Base-by-base conservation (phyloP, 163 green algal species). In the Chlamydomonas reinhardtii region DNA sequence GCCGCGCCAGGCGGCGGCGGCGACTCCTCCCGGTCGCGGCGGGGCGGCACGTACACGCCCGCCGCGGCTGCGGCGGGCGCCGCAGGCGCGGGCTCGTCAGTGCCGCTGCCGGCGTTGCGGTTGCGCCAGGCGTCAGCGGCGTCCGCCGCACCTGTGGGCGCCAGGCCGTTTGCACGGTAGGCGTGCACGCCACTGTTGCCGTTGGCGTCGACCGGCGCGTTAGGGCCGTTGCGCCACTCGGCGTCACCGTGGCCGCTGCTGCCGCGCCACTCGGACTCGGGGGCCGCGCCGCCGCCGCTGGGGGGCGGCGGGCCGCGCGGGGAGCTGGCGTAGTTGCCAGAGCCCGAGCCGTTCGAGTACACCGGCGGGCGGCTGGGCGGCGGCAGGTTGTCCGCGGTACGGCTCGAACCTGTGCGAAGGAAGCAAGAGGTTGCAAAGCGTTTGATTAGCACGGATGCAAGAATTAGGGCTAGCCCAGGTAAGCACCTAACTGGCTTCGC, bases 61-160 rank as follows among this genome's bases (percentile, higher is more conserved):
- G 66, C 37, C 14, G 69, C 70, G 4, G 74, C 43, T 11, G 35
- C 11, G 4, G 62, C 48, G 16, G 39, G 22, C 34, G 68, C 16
- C n/a, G 68, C 29, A 12, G 68, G 16, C 8, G 68, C 29, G 9
- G 39, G 14, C 27, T 35, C 39, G 15, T 70, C 77, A 3, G 39
- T 68, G 12, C 11, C 31, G 4, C 17, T 24, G 22, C 72, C 72
- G 9, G 48, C 48, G 72, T 54, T 35, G 25, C 79, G 79, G 11
- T 24, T 3, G 54, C 79, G 79, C 79, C 79, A 85, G 34, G 68
- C 79, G 8, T 85, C 79, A 11, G 79, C 79, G 11, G 79, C 79
- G 34, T 85, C 79, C 4, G 79, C 79, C 16, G 32, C 79, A 14
- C 79, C 79, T 0, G 79, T 85, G 6, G 79, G 79, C 12, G 79